Evolutionary conservation across 495 filamentous ascomycete species (phyloP), one percentile per base, ranked within the genome.

Genomic region (Penicillium cinerascens): DNA sequence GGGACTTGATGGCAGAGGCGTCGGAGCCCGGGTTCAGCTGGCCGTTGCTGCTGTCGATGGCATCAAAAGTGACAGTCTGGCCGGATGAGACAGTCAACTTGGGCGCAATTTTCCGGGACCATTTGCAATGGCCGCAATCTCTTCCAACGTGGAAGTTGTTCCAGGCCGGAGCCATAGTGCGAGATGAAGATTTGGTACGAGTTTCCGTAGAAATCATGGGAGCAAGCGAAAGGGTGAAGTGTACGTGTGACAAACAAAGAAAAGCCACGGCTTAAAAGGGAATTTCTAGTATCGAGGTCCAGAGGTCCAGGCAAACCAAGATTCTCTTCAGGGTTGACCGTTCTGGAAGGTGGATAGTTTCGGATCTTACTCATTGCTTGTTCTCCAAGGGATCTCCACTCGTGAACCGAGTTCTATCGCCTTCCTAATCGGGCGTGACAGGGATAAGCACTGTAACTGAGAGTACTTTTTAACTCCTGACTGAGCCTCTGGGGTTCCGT

Each of bases 21-120:
- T 74, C 65, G 25, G 71, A 76, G 13, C 49, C 49, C 1, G 63
- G 51, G 10, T 62, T 59, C 42, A 80, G 70, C 57, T 80, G 77
- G 45, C 75, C 76, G 52, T 77, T 72, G 60, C 77, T 77, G 48
- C 77, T 77, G 54, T 79, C 76, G 35, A 73, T 68, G 16, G 75
- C 65, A 56, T 79, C 76, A 54, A 80, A 78, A 15, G 71, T 64
- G 43, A 79, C 63, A 3, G 65, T 68, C 37, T 67, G 53, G 6
- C 76, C 74, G 5, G 77, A 78, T 0, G 68, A 55, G 43, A 80
- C 68, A n/a, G 72, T 75, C 42, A 75, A 54, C 10, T 72, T 71
- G 10, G 77, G 76, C 11, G 61, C 44, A 35, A 75, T 64, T n/a
- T 73, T 64, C 44, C 71, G 70, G 38, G 74, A 72, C 77, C 77